Evolutionary conservation across 768 basidiomycete genomes (phyloP).

Genomic region (Boletus speciosus): DNA sequence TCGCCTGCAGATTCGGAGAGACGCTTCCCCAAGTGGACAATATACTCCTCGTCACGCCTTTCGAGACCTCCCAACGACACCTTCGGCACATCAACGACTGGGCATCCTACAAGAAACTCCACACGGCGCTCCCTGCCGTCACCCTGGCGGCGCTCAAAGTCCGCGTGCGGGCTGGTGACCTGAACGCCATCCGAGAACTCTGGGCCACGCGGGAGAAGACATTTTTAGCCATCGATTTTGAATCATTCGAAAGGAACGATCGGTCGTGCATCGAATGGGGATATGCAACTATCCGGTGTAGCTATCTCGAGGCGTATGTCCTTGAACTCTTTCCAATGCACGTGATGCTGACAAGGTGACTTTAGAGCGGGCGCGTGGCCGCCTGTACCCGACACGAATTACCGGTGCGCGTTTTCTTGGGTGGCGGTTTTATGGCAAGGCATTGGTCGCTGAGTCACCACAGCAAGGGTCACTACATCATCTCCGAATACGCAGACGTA

Average conservation of each 20-base stretch:
- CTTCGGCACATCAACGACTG: constrained; percentile 70
- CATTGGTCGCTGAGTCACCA: constrained; percentile 7
- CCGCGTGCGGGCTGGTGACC: constrained; percentile 65
- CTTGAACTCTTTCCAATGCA: neutral
- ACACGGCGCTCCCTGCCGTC: constrained; percentile 68
- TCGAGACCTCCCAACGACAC: constrained; percentile 65
- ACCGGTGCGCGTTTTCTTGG: constrained; percentile 49
- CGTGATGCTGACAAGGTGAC: constrained; percentile 1
- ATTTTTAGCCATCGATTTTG: constrained; percentile 71
- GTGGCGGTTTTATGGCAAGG: neutral
- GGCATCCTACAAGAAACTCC: constrained; percentile 62
- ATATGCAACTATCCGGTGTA: constrained; percentile 75
- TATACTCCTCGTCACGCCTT: constrained; percentile 63
- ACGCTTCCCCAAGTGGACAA: constrained; percentile 70
- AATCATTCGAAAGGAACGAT: constrained; percentile 70
- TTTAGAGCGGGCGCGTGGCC: constrained; percentile 70
- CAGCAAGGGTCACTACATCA: constrained; percentile 68
- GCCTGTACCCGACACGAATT: constrained; percentile 70
- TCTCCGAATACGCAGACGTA: constrained; percentile 65
- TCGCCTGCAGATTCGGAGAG: constrained; percentile 57
- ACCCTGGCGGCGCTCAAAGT: constrained; percentile 60
- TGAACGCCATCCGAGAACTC: constrained; percentile 57
- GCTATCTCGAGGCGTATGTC: constrained; percentile 65
- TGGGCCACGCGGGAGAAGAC: constrained; percentile 73
- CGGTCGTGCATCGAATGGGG: constrained; percentile 75